Evolutionary conservation across 306 rosid species (phyloP).

Genomic region (peach (Prunus persica)): DNA sequence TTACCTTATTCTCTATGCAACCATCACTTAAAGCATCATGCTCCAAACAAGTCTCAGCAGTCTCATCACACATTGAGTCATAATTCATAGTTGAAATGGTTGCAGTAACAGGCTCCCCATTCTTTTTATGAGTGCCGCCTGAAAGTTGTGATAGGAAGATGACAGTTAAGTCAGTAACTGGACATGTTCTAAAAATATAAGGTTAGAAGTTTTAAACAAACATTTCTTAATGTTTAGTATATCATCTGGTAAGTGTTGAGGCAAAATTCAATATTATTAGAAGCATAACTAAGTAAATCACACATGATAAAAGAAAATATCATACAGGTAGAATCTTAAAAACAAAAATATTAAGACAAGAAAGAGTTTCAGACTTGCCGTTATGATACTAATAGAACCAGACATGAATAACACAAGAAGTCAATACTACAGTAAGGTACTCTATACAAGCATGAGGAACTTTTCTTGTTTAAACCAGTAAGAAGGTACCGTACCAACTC

Average conservation of each 20-base stretch:
- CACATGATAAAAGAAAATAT: neutral
- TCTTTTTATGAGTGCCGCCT: constrained; percentile 56
- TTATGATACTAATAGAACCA: neutral
- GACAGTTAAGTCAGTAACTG: constrained; percentile 18
- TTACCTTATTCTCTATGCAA: constrained; percentile 63
- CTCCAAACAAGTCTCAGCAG: constrained; percentile 50
- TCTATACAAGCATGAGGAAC: neutral
- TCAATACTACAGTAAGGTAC: neutral
- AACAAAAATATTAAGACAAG: neutral
- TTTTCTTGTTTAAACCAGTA: neutral
- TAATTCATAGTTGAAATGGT: constrained; percentile 39
- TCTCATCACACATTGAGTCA: constrained; percentile 41
- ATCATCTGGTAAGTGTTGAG: neutral
- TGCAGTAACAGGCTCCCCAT: constrained; percentile 40
- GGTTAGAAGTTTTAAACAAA: neutral
- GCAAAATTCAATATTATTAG: neutral
- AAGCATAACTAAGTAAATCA: neutral
- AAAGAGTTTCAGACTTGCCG: neutral
- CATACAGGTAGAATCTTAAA: neutral
- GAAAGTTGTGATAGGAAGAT: constrained; percentile 34
- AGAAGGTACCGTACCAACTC: constrained; percentile 46
- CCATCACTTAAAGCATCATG: constrained; percentile 49
- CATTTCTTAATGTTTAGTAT: neutral
- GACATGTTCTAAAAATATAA: neutral
- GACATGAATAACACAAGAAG: neutral